A percentile compares a stretch with the other conserved stretches of the same genome.
Evolutionary conservation across 2,329 filamentous ascomycete species (phyloP).

Genomic region (Drechslerella dactyloides): DNA sequence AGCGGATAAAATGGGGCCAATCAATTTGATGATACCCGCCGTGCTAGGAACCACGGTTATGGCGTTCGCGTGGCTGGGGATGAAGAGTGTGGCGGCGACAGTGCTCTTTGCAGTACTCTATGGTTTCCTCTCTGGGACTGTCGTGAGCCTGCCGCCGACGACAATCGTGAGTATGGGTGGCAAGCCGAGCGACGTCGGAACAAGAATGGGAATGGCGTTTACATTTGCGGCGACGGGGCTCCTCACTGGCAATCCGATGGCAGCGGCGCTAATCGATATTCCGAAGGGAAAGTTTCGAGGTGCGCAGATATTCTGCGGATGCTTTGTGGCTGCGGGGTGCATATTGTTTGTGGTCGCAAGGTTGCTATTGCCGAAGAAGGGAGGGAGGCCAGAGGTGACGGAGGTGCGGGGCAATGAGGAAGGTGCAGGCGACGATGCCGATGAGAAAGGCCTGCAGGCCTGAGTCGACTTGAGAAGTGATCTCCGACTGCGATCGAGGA

Average conservation of each 20-base stretch:
- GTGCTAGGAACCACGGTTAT: constrained; percentile 59
- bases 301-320: constrained; percentile 39
- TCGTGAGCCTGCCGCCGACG: constrained; percentile 60
- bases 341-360: constrained; percentile 28
- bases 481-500: constrained; percentile 1
- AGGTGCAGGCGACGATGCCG: neutral
- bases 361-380: constrained; percentile 12
- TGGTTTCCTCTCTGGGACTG: constrained; percentile 61
- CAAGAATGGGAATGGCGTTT: constrained; percentile 44
- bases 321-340: constrained; percentile 22
- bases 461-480: constrained; percentile 5
- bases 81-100: constrained; percentile 57
- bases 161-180: constrained; percentile 58
- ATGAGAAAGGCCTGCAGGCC: neutral
- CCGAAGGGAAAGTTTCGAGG: constrained; percentile 38
- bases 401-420: neutral
- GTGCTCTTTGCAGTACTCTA: constrained; percentile 61
- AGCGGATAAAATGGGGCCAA: constrained; percentile 59
- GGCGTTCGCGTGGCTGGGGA: constrained; percentile 61
- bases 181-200: constrained; percentile 37
- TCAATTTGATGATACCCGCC: constrained; percentile 59
- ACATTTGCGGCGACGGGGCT: constrained; percentile 39
- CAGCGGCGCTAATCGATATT: constrained; percentile 44
- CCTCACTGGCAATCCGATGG: constrained; percentile 46
- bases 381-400: neutral